Conservation (phyloP, 345 rosid species). For the Linum usitatissimum region DNA sequence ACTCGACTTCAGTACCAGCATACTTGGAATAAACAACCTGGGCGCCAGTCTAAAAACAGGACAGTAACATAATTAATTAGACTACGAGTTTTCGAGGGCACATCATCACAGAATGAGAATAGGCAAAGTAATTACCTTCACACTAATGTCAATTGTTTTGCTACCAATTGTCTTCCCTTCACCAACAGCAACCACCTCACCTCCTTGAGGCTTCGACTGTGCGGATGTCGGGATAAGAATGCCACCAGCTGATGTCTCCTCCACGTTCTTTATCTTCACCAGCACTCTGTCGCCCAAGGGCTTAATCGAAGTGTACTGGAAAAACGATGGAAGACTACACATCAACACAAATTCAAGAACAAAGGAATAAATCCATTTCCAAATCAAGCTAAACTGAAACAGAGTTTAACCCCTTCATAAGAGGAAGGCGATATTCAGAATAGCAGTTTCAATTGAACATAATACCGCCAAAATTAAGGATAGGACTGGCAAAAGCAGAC, state of each 20-base stretch:
- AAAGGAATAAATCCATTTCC: background rate
- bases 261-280: conserved; percentile 70
- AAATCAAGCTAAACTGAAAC: no score
- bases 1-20: conserved; percentile 82
- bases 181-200: conserved; percentile 89
- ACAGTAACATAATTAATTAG: background rate
- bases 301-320: conserved; percentile 64
- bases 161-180: conserved; percentile 72
- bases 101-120: background rate
- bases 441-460: background rate
- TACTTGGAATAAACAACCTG: conserved; percentile 78
- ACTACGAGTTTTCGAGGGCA: background rate
- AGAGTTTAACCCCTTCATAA: background rate
- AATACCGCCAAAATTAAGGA: background rate
- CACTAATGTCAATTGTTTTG: conserved; percentile 35
- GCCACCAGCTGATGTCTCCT: conserved; percentile 79
- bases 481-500: no score
- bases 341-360: background rate
- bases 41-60: conserved; percentile 47
- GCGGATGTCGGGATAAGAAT: conserved; percentile 77
- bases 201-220: conserved; percentile 84
- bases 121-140: conserved; percentile 34
- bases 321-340: background rate
- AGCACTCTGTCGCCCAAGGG: conserved; percentile 84
- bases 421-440: background rate